These are phyloP conservation scores for Apiospora arundinis DNA, from an alignment of 2,329 filamentous ascomycete genomes.

Conservation along the genomic window DNA sequence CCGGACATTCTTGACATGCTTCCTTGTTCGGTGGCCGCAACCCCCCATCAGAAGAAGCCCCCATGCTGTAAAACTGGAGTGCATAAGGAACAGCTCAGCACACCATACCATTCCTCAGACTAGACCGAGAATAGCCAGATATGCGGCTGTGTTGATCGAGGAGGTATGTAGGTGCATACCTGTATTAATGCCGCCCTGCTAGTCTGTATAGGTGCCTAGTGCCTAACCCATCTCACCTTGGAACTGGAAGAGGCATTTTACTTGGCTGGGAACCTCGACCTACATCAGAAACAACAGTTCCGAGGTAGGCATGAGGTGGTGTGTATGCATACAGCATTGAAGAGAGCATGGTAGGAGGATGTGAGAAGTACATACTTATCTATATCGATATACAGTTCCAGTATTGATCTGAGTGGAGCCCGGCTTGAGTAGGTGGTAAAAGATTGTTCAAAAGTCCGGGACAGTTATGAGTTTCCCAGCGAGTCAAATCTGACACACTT, in stretches of 20 bases:
- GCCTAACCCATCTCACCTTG: slow-evolving; percentile 15
- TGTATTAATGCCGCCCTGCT: slow-evolving; percentile 8
- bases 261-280: background rate
- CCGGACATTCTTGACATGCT: background rate
- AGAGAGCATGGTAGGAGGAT: background rate
- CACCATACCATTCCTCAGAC: background rate
- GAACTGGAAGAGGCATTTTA: background rate
- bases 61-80: slow-evolving; percentile 15
- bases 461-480: slow-evolving; percentile 1
- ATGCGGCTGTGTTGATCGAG: slow-evolving; percentile 11
- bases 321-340: background rate
- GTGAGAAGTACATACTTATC: background rate
- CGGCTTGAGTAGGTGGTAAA: background rate
- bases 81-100: slow-evolving; percentile 16
- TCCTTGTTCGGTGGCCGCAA: background rate
- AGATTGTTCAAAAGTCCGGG: background rate
- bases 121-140: slow-evolving; percentile 12
- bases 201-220: background rate
- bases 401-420: background rate
- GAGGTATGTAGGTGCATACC: background rate
- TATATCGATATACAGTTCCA: background rate
- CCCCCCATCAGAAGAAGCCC: slow-evolving; percentile 8
- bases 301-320: background rate
- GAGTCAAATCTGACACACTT: background rate
- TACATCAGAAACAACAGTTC: background rate